Conservation (phyloP, 208 protist genomes). For the Angomonas desouzai region DNA sequence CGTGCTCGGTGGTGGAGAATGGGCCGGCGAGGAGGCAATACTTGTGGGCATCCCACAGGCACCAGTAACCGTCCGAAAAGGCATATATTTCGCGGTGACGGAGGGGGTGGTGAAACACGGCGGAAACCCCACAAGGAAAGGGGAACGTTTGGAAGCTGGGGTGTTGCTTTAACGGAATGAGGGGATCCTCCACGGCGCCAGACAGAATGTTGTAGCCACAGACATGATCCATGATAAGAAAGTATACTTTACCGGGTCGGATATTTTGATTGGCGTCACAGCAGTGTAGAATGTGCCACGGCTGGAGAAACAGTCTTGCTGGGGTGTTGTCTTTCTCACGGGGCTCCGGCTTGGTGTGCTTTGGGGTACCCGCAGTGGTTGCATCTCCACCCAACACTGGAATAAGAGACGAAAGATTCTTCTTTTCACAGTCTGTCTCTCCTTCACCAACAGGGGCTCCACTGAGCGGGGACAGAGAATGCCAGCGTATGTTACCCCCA, state of each 20-base stretch:
- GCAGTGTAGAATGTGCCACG: neutral
- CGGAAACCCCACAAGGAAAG: constrained; percentile 48
- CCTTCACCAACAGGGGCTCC: neutral
- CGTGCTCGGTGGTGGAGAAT: constrained; percentile 18
- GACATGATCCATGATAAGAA: neutral
- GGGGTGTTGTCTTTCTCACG: too few relatives aligned
- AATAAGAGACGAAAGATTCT: neutral
- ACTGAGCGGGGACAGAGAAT: neutral
- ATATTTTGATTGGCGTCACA: neutral
- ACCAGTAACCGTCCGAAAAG: constrained; percentile 34
- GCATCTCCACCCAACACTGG: neutral
- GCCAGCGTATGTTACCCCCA: neutral
- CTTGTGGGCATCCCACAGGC: constrained; percentile 40
- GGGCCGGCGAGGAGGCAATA: constrained; percentile 33
- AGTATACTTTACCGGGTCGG: neutral
- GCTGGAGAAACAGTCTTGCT: neutral
- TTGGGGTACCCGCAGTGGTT: too few relatives aligned
- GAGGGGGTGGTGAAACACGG: constrained; percentile 37
- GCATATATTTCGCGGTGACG: constrained; percentile 38
- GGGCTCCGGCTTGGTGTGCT: too few relatives aligned
- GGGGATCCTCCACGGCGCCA: neutral
- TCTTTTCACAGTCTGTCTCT: neutral
- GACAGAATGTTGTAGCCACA: neutral
- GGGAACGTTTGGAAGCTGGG: constrained; percentile 18
- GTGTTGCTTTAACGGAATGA: neutral